Percentiles rank a stretch among this genome's conserved stretches.
Evolutionary conservation across 108 stramenopile genomes (phyloP).

Genomic region (Stephanodiscus triporus): DNA sequence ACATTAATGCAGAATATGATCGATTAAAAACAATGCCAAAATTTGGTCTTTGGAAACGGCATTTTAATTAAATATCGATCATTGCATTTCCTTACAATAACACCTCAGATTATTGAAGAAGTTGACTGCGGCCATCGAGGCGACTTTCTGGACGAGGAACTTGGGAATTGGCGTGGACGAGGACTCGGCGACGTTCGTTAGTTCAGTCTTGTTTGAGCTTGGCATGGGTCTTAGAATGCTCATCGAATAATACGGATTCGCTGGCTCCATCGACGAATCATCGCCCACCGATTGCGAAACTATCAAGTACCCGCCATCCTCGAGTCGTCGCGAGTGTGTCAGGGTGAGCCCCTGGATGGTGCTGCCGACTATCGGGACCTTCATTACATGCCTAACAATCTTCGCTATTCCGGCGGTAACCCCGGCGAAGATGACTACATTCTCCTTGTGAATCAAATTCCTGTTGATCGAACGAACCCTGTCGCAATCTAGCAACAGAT

Average conservation of each 20-base stretch:
- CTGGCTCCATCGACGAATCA: not conserved
- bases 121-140: slow-evolving; percentile 6
- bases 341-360: slow-evolving; percentile 18
- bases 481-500: slow-evolving; percentile 36
- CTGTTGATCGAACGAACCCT: slow-evolving; percentile 39
- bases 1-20: not conserved
- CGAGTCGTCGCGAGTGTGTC: slow-evolving; percentile 33
- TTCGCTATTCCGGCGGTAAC: too few relatives aligned
- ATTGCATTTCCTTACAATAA: not conserved
- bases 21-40: not conserved
- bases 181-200: slow-evolving; percentile 32
- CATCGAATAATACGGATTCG: slow-evolving; percentile 32
- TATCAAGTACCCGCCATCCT: slow-evolving; percentile 24
- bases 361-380: slow-evolving; percentile 39
- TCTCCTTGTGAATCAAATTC: slow-evolving; percentile 33
- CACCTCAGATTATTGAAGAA: slow-evolving; percentile 9
- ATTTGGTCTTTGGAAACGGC: not conserved
- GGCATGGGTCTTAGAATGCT: slow-evolving; percentile 28
- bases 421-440: slow-evolving; percentile 17
- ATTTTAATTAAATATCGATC: not conserved
- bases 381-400: slow-evolving; percentile 37
- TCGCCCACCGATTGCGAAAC: slow-evolving; percentile 39
- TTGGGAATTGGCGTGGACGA: slow-evolving; percentile 26
- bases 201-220: slow-evolving; percentile 13
- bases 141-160: slow-evolving; percentile 37